Evolutionary conservation across 306 rosid species (phyloP).

Genomic region (Dalbergia cochinchinensis): DNA sequence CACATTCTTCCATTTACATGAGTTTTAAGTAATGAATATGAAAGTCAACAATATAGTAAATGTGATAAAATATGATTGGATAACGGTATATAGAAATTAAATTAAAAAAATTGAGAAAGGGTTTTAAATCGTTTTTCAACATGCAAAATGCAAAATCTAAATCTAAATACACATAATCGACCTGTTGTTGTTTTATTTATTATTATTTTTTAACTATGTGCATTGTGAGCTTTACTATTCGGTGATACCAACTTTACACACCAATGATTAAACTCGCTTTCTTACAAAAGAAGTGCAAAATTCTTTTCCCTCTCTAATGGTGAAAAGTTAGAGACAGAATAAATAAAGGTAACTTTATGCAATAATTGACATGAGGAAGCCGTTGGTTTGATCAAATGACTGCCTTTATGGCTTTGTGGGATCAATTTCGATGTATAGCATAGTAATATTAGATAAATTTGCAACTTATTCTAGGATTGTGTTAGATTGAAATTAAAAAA

Average conservation of each 20-base stretch:
- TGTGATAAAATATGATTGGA: too few relatives aligned
- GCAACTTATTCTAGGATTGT: too few relatives aligned
- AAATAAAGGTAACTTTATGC: conserved; percentile 22
- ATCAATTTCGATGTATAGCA: too few relatives aligned
- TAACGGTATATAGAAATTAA: too few relatives aligned
- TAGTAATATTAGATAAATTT: too few relatives aligned
- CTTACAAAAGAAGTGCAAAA: neutral
- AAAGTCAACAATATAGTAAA: too few relatives aligned
- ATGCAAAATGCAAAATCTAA: neutral
- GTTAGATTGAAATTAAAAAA: too few relatives aligned
- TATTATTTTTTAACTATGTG: neutral
- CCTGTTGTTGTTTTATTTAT: neutral
- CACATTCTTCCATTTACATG: too few relatives aligned
- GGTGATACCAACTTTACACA: neutral
- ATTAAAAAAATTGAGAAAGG: too few relatives aligned
- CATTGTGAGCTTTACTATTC: neutral
- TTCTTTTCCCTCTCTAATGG: neutral
- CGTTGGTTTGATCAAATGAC: neutral
- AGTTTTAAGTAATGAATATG: too few relatives aligned
- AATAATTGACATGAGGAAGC: neutral
- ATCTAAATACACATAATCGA: neutral
- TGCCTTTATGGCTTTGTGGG: neutral
- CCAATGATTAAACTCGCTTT: neutral
- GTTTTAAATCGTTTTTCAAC: neutral
- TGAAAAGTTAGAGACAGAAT: conserved; percentile 32